phyloP scores from a whole-genome alignment of 1,284 basidiomycete species.

The Erythrobasidium hasegawianum region DNA sequence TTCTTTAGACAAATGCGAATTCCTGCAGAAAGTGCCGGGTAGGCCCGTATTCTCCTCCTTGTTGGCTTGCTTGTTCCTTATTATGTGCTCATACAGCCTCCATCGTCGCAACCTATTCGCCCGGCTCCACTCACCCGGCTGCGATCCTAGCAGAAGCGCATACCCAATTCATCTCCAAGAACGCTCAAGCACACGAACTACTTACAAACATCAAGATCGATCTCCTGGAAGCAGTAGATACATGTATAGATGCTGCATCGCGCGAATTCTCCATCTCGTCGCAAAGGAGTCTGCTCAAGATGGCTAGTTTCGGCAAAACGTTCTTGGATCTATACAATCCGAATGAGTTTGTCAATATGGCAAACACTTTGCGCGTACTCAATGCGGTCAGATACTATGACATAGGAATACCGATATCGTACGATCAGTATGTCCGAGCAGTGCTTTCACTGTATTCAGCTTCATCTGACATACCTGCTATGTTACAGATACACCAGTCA shows the following conservation, averaged over 20 bases:
- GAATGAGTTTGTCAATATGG: slow-evolving; percentile 83
- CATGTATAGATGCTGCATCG: slow-evolving; percentile 89
- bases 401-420: slow-evolving; percentile 88
- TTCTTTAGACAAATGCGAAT: slow-evolving; percentile 73
- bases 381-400: slow-evolving; percentile 88
- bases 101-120: slow-evolving; percentile 76
- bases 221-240: slow-evolving; percentile 80
- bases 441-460: too few species aligned
- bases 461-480: neutral
- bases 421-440: slow-evolving; percentile 64
- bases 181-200: slow-evolving; percentile 87
- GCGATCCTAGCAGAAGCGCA: slow-evolving; percentile 90
- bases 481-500: slow-evolving; percentile 37
- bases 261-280: slow-evolving; percentile 84
- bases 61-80: neutral
- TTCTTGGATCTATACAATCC: slow-evolving; percentile 92
- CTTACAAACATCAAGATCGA: slow-evolving; percentile 83
- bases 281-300: slow-evolving; percentile 71
- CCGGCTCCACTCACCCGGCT: slow-evolving; percentile 85
- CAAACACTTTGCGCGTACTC: slow-evolving; percentile 86
- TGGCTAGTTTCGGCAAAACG: slow-evolving; percentile 84
- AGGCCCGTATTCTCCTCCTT: slow-evolving; percentile 39
- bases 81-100: slow-evolving; percentile 56
- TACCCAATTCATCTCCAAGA: slow-evolving; percentile 75
- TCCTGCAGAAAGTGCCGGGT: slow-evolving; percentile 90